Evolutionary conservation across 2,329 filamentous ascomycete genomes (phyloP), one percentile per base, ranked within the genome.

Genomic region (Simplicillium aogashimaense): DNA sequence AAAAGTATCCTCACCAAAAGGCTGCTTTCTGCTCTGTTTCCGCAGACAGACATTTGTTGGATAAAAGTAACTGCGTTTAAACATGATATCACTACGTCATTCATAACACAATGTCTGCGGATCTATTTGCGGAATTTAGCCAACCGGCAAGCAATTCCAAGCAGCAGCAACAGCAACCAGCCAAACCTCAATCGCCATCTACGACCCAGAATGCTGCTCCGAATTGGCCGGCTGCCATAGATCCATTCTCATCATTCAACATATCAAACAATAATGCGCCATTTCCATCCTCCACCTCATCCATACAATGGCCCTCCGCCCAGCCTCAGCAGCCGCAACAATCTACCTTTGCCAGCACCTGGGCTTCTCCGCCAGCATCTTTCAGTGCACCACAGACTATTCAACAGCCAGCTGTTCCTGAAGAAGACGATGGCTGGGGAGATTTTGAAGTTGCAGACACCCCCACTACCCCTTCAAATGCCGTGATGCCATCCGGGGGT

Each of bases 341-440:
- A 32, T 32, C 12, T 15, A 13, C 47, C 12, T 44, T 43, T 31
- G 50, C 12, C 45, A 34, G 29, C 37, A 35, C 14, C 38, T 49
- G 36, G 45, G 39, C 36, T 36, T 40, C 18, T 57, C 37, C 43
- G 33, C 30, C 37, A 10, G 38, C 37, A 29, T 17, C 36, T 17
- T 31, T 46, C 25, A 45, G 20, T 25, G 20, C 20, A 9, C 20
- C 20, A 25, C 20, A 46, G 40, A 40, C 46, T 28, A 29, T 29
- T n/a, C 32, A 14, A 42, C 46, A 37, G 35, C 9, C 43, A 29
- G 35, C 36, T 20, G 17, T 45, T 20, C 37, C 52, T 29, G 74
- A 73, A 3, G 72, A 78, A 7, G 77, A 81, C 40, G 77, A 81
- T 50, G 74, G 69, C 20, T 83, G 80, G 72, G 80, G 80, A 1